Base-by-base conservation (phyloP, 202 grass and related monocot species). In the Panicum hallii region DNA sequence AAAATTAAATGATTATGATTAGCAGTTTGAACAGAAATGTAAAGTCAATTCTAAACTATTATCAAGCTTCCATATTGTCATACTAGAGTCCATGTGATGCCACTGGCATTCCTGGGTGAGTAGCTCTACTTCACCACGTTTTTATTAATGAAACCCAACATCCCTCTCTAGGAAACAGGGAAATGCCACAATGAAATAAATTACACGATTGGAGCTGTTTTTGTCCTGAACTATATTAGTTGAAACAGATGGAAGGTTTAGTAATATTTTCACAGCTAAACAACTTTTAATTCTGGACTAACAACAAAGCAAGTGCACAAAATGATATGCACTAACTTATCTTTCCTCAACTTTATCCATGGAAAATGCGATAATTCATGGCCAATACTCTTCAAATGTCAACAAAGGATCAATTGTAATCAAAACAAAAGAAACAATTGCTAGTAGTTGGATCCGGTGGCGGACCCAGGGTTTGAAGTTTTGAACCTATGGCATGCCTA, bases 1-100 rank as follows among this genome's bases (percentile, higher is more conserved):
- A 72, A 71, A 70, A 48, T 16, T 42, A 82, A 72, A 72, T 48
- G 23, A 36, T 7, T 15, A 44, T 20, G 60, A 62, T 72, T 42
- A 72, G 42, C 41, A 48, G 56, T 20, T 9, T 32, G 43, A 61
- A 4, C 3, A 72, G 17, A 40, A 47, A 23, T 48, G 60, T 62
- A 19, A 49, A 5, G 26, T 23, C 26, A 17, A 72, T 60, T 11
- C 22, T 72, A 46, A 72, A 62, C 36, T 45, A 48, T 36, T 36
- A 72, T 40, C 17, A 61, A 62, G 55, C 60, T 26, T 61, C 9
- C 2, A 26, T 63, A 11, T 57, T 63, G 11, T 63, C 23, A 32
- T 63, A 6, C 22, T 63, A 57, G 55, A 14, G 5, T 62, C 58
- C 23, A 1, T 32, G 58, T 63, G 12, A 63, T 32, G n/a, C n/a